Conservation (phyloP, 2,329 filamentous ascomycete species). For the Ilyonectria robusta region DNA sequence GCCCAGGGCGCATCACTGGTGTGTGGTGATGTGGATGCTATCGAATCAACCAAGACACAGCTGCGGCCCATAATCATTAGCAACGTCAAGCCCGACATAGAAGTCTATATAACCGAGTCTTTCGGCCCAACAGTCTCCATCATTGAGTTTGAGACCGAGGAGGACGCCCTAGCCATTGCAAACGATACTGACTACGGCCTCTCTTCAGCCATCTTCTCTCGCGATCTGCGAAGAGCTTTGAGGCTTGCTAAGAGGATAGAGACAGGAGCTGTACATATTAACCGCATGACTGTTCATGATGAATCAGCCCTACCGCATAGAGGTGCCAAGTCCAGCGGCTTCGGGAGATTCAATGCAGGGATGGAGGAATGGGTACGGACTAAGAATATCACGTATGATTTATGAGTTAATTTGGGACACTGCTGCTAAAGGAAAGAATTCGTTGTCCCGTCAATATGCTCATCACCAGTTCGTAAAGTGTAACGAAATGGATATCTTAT, state of each 20-base stretch:
- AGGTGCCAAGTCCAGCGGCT: slow-evolving; percentile 29
- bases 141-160: slow-evolving; percentile 74
- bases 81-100: slow-evolving; percentile 72
- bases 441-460: background rate
- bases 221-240: slow-evolving; percentile 71
- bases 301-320: slow-evolving; percentile 25
- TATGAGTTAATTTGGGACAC: background rate
- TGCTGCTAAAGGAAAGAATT: too few relatives aligned
- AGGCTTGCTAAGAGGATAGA: slow-evolving; percentile 73
- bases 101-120: slow-evolving; percentile 80
- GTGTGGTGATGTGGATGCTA: slow-evolving; percentile 51
- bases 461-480: background rate
- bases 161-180: slow-evolving; percentile 79
- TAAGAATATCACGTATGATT: slow-evolving; percentile 25
- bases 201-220: slow-evolving; percentile 78
- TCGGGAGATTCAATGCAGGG: slow-evolving; percentile 21
- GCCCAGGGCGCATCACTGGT: slow-evolving; percentile 73
- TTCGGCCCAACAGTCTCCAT: slow-evolving; percentile 82
- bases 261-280: slow-evolving; percentile 66
- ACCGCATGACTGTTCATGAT: slow-evolving; percentile 28
- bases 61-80: slow-evolving; percentile 77
- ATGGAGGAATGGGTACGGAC: slow-evolving; percentile 23
- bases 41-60: slow-evolving; percentile 49
- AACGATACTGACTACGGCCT: slow-evolving; percentile 88
- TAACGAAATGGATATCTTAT: too few relatives aligned